These are phyloP conservation scores for Cucumis hystrix DNA, from an alignment of 306 rosid species.

Conservation along the genomic window DNA sequence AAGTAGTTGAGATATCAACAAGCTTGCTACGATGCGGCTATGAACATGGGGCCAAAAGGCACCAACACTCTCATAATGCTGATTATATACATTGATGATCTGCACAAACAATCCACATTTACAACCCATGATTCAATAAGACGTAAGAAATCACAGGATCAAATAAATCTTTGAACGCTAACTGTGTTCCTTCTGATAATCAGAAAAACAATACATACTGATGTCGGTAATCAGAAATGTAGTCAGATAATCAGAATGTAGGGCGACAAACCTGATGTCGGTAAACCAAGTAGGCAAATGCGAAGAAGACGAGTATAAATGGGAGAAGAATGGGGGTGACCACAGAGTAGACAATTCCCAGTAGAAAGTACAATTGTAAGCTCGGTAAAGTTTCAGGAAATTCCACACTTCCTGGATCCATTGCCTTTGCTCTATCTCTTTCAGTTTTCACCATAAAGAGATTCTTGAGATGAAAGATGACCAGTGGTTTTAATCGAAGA, in stretches of 20 bases:
- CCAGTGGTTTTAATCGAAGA: constrained; percentile 85
- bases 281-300: constrained; percentile 83
- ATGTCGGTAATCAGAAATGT: no score
- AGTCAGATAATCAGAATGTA: not conserved
- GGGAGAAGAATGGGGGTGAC: constrained; percentile 95
- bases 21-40: constrained; percentile 84
- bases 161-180: not conserved
- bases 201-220: not conserved
- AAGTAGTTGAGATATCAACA: constrained; percentile 84
- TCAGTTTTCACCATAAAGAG: constrained; percentile 85
- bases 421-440: constrained; percentile 85
- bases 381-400: constrained; percentile 80
- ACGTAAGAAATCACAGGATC: not conserved
- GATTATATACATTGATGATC: constrained; percentile 91
- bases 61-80: constrained; percentile 86
- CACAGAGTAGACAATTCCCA: constrained; percentile 88
- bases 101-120: constrained; percentile 17
- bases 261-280: constrained; percentile 82
- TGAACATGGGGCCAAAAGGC: constrained; percentile 98
- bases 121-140: not conserved
- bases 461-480: constrained; percentile 87
- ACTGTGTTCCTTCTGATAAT: not conserved
- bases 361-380: constrained; percentile 87
- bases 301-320: constrained; percentile 89
- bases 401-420: constrained; percentile 83